These are phyloP conservation scores for Hyphopichia homilentoma DNA, from an alignment of 805 yeast species.

Conservation along the genomic window DNA sequence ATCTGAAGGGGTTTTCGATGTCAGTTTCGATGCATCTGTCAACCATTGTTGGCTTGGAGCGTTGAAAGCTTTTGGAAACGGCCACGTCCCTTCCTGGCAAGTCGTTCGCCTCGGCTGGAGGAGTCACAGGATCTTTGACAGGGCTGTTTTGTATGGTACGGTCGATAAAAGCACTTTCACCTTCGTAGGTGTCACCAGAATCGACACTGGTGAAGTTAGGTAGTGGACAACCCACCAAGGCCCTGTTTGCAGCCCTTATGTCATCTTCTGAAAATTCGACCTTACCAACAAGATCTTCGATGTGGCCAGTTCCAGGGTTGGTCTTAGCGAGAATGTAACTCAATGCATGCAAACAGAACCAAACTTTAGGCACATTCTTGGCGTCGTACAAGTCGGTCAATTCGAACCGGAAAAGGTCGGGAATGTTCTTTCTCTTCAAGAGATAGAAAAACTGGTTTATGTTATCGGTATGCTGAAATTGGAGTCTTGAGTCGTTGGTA, in stretches of 20 bases:
- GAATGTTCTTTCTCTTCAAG: slow-evolving; percentile 67
- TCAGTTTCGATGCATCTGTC: background rate
- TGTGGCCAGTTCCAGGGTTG: slow-evolving; percentile 50
- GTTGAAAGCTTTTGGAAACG: slow-evolving; percentile 1
- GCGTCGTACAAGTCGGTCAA: slow-evolving; percentile 89
- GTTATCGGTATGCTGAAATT: slow-evolving; percentile 90
- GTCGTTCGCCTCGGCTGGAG: background rate
- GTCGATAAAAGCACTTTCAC: slow-evolving; percentile 20
- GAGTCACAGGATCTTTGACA: background rate
- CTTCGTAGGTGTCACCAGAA: slow-evolving; percentile 12
- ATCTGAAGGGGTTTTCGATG: slow-evolving; percentile 3
- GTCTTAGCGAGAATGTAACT: slow-evolving; percentile 65
- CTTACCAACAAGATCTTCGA: slow-evolving; percentile 61
- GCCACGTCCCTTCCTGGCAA: background rate
- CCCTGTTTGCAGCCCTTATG: slow-evolving; percentile 63
- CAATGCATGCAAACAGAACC: slow-evolving; percentile 88
- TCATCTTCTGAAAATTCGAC: slow-evolving; percentile 66
- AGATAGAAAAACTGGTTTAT: slow-evolving; percentile 78
- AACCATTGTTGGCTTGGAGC: background rate
- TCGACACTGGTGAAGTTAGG: slow-evolving; percentile 66
- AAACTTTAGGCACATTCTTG: slow-evolving; percentile 88
- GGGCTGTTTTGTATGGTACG: slow-evolving; percentile 4
- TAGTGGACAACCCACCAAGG: slow-evolving; percentile 60
- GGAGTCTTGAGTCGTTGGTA: slow-evolving; percentile 54
- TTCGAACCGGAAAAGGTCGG: slow-evolving; percentile 86